Percentiles rank a stretch among this genome's conserved stretches.
Evolutionary conservation across 2,329 filamentous ascomycete species (phyloP).

Genomic region (Acrodontium crateriforme): DNA sequence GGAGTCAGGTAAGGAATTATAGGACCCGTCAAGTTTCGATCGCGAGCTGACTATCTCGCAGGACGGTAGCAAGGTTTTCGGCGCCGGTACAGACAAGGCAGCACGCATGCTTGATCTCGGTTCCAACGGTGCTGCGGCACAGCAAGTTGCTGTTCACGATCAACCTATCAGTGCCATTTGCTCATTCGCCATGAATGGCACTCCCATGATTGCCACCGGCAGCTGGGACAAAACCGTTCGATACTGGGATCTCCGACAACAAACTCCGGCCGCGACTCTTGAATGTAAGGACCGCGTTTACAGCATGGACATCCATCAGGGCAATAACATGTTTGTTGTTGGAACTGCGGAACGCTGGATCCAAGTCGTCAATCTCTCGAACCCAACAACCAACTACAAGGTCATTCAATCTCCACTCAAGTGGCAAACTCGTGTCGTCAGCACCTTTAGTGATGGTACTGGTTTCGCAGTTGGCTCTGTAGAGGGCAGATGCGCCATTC

Average conservation of each 20-base stretch:
- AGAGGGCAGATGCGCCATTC: slow-evolving; percentile 92
- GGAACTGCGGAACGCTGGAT: slow-evolving; percentile 93
- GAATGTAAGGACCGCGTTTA: slow-evolving; percentile 68
- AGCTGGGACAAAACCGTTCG: slow-evolving; percentile 86
- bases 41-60: too few relatives aligned
- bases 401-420: slow-evolving; percentile 90
- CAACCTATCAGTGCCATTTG: slow-evolving; percentile 67
- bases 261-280: slow-evolving; percentile 51
- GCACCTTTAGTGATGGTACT: slow-evolving; percentile 78
- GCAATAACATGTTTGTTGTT: slow-evolving; percentile 63
- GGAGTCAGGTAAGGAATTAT: slow-evolving; percentile 75
- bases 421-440: slow-evolving; percentile 93
- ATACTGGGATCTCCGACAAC: slow-evolving; percentile 69
- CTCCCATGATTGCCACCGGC: slow-evolving; percentile 78
- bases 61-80: slow-evolving; percentile 84
- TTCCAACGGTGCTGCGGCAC: slow-evolving; percentile 31
- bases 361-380: slow-evolving; percentile 81
- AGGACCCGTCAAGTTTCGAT: too few relatives aligned
- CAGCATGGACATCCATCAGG: slow-evolving; percentile 75
- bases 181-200: slow-evolving; percentile 44
- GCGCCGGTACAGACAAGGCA: slow-evolving; percentile 80
- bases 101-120: slow-evolving; percentile 76
- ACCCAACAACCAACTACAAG: slow-evolving; percentile 89
- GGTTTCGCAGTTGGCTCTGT: slow-evolving; percentile 95
- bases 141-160: slow-evolving; percentile 71